Evolutionary conservation across 306 rosid species (phyloP).

Genomic region (Vigna nakashimae): DNA sequence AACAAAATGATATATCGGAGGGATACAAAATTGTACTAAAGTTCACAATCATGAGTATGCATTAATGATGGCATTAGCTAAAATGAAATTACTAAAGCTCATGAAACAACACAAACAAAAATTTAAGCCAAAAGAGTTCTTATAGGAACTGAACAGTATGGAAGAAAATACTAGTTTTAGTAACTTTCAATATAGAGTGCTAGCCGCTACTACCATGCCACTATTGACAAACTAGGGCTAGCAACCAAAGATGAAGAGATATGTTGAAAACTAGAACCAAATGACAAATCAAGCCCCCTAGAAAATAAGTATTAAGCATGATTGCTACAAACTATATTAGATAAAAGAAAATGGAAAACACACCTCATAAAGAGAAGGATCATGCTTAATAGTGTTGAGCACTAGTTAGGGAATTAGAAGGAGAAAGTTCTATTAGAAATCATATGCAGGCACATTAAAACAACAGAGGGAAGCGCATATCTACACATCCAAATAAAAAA

Average conservation of each 20-base stretch:
- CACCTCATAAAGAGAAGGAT: too few relatives aligned
- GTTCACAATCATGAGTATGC: constrained; percentile 8
- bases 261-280: background rate
- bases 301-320: background rate
- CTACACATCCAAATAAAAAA: too few relatives aligned
- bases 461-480: too few relatives aligned
- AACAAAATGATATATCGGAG: constrained; percentile 19
- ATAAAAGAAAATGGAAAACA: constrained; percentile 26
- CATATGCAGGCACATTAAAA: too few relatives aligned
- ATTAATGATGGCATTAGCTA: constrained; percentile 17
- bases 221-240: background rate
- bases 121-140: background rate
- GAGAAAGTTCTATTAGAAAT: too few relatives aligned
- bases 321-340: background rate
- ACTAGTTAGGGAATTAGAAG: too few relatives aligned
- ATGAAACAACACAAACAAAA: constrained; percentile 16
- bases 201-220: background rate
- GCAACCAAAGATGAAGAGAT: background rate
- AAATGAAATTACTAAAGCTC: constrained; percentile 28
- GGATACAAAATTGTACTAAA: background rate
- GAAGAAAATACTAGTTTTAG: constrained; percentile 4
- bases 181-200: background rate
- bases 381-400: too few relatives aligned
- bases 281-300: background rate
- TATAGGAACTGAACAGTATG: constrained; percentile 9